Percentiles rank a stretch among this genome's conserved stretches.
Conservation (phyloP, 352 stramenopile genomes). For the Phytophthora kernoviae region DNA sequence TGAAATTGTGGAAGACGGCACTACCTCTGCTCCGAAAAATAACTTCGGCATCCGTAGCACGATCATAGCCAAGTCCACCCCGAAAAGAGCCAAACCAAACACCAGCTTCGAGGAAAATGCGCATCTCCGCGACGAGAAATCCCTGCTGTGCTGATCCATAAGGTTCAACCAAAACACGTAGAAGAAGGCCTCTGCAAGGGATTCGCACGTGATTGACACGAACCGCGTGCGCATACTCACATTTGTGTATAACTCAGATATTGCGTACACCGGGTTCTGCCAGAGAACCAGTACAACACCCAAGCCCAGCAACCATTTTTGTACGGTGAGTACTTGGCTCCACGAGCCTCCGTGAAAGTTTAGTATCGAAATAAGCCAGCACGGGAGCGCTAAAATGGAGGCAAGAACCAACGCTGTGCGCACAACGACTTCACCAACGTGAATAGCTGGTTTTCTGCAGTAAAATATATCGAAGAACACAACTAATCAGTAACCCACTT, state of each 20-base stretch:
- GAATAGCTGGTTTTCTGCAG: slow-evolving; percentile 65
- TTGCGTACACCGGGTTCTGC: slow-evolving; percentile 81
- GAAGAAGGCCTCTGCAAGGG: slow-evolving; percentile 75
- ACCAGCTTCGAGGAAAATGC: slow-evolving; percentile 34
- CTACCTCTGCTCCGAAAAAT: slow-evolving; percentile 27
- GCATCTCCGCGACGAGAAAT: slow-evolving; percentile 32
- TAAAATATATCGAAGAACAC: not conserved
- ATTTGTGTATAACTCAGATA: slow-evolving; percentile 59
- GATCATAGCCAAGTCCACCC: slow-evolving; percentile 63
- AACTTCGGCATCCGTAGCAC: slow-evolving; percentile 67
- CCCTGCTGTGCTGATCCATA: slow-evolving; percentile 71
- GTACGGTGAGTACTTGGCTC: slow-evolving; percentile 58
- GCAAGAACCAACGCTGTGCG: slow-evolving; percentile 59
- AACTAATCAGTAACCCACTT: slow-evolving; percentile 1
- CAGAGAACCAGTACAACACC: slow-evolving; percentile 78
- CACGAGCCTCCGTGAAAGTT: slow-evolving; percentile 62
- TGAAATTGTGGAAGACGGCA: slow-evolving; percentile 19
- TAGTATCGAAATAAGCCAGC: slow-evolving; percentile 69
- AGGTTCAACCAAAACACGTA: slow-evolving; percentile 85
- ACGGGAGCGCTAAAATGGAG: slow-evolving; percentile 69
- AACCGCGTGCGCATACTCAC: slow-evolving; percentile 70
- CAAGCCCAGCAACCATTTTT: slow-evolving; percentile 75
- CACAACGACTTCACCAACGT: slow-evolving; percentile 74
- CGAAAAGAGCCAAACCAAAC: slow-evolving; percentile 46
- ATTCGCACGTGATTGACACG: slow-evolving; percentile 67